Evolutionary conservation across 2,329 filamentous ascomycete species (phyloP).

Genomic region (Claviceps fusiformis): DNA sequence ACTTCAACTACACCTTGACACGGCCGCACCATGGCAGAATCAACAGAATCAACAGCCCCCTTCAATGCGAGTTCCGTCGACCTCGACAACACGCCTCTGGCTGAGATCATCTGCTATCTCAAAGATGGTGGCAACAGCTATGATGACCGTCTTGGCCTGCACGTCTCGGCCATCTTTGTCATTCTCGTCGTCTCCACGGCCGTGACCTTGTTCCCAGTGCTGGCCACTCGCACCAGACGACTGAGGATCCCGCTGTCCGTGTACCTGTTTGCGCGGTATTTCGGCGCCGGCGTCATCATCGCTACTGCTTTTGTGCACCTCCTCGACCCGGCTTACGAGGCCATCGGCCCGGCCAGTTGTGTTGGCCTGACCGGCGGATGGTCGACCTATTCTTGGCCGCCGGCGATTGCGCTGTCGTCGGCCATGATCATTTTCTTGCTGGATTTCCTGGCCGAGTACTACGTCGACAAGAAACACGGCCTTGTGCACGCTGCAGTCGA

Average conservation of each 20-base stretch:
- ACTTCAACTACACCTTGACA: no score
- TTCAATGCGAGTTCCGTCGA: constrained; percentile 54
- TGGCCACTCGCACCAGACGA: constrained; percentile 44
- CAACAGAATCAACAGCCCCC: constrained; percentile 11
- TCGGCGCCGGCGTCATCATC: constrained; percentile 87
- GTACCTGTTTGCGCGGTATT: constrained; percentile 84
- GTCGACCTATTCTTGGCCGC: constrained; percentile 36
- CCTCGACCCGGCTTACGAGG: constrained; percentile 68
- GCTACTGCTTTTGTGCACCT: constrained; percentile 88
- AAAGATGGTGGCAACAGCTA: constrained; percentile 34
- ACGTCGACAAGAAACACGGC: constrained; percentile 33
- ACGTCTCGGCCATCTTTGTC: constrained; percentile 80
- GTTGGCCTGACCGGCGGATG: constrained; percentile 36
- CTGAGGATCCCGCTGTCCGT: constrained; percentile 54
- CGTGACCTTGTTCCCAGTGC: constrained; percentile 64
- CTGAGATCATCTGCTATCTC: constrained; percentile 35
- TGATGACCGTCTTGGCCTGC: constrained; percentile 50
- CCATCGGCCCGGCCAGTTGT: constrained; percentile 29
- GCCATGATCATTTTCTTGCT: constrained; percentile 35
- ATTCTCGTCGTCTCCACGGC: constrained; percentile 56
- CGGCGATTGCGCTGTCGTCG: constrained; percentile 34
- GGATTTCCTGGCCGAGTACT: constrained; percentile 36
- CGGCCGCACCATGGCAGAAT: constrained; percentile 12
- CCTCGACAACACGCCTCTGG: constrained; percentile 31
- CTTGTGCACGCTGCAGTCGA: constrained; percentile 9